phyloP scores from a whole-genome alignment of 179 eudicot genomes.

The Gypsophila paniculata region DNA sequence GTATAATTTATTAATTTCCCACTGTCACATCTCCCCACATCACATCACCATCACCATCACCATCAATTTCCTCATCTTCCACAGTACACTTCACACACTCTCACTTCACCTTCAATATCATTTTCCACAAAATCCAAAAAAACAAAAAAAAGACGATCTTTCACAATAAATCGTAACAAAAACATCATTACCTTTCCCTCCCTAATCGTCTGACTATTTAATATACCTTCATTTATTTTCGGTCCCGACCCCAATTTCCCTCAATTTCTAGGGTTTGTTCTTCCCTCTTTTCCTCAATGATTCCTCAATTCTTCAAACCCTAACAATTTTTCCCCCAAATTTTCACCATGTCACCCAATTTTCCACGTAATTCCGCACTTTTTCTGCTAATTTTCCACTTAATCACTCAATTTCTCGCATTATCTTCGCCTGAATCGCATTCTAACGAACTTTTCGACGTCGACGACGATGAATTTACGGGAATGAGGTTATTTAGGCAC shows the following conservation, averaged over 20 bases:
- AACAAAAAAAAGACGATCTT: no score
- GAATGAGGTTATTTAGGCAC: constrained; percentile 16
- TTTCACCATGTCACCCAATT: not conserved
- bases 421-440: not conserved
- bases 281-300: not conserved
- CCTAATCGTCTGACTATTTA: no score
- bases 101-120: no score
- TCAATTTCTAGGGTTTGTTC: constrained; percentile 15
- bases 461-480: constrained; percentile 23
- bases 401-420: not conserved
- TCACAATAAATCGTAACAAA: no score
- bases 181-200: no score
- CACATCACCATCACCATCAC: not conserved
- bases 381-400: constrained; percentile 8
- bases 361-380: not conserved
- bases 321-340: not conserved
- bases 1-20: no score
- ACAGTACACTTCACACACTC: no score
- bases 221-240: no score
- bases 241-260: no score
- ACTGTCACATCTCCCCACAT: not conserved
- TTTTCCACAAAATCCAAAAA: no score
- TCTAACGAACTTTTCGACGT: constrained; percentile 4
- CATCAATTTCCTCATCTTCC: not conserved
- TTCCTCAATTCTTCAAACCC: constrained; percentile 4